Percentiles rank a stretch among this genome's conserved stretches.
phyloP scores from a whole-genome alignment of 257 asterid species.

The Solanum dulcamara region DNA sequence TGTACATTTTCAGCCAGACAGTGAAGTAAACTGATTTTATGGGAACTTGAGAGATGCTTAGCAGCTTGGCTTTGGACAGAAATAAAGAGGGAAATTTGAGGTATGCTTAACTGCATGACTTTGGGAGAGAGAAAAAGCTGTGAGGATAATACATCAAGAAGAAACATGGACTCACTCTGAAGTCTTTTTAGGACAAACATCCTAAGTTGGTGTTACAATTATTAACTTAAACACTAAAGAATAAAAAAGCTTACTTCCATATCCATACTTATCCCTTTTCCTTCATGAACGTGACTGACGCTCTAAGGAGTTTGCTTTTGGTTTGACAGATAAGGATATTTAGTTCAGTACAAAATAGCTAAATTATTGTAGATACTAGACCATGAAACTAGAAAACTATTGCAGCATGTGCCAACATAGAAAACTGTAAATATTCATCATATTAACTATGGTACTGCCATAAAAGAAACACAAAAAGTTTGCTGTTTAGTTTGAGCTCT shows the following conservation, averaged over 20 bases:
- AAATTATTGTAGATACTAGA: background rate
- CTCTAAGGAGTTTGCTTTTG: background rate
- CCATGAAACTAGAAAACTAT: background rate
- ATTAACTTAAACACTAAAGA: background rate
- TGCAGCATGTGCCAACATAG: background rate
- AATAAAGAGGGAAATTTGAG: background rate
- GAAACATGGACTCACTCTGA: background rate
- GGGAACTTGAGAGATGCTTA: background rate
- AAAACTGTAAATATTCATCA: background rate
- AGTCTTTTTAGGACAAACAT: background rate
- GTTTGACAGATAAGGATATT: background rate
- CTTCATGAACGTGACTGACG: background rate
- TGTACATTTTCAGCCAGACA: background rate
- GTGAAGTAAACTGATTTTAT: background rate
- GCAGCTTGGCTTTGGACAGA: background rate
- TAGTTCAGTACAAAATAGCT: background rate
- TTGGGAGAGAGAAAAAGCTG: background rate
- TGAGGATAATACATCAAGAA: background rate
- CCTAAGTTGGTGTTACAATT: background rate
- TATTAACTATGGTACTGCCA: background rate
- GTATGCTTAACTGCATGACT: background rate
- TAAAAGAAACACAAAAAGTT: background rate
- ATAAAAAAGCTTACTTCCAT: background rate
- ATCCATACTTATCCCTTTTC: background rate
- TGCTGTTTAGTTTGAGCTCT: background rate